Percentiles rank a stretch among this genome's conserved stretches.
Evolutionary conservation across 1,139 yeast genomes (phyloP).

Genomic region (Suhomyces anneliseae): DNA sequence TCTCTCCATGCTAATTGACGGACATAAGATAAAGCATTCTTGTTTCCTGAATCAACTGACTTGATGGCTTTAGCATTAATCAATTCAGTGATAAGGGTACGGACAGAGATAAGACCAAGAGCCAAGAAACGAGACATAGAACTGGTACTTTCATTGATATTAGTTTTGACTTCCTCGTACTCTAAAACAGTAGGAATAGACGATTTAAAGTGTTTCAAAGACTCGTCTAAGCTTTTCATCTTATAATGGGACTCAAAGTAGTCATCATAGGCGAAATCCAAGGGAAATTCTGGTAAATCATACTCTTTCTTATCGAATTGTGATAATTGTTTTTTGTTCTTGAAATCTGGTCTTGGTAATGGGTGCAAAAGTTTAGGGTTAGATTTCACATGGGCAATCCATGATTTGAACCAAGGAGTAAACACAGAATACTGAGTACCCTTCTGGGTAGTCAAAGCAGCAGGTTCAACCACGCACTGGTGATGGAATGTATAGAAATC

Average conservation of each 20-base stretch:
- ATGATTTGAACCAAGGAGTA: constrained; percentile 53
- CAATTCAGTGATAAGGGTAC: constrained; percentile 34
- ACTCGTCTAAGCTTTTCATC: constrained; percentile 38
- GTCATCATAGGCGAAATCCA: constrained; percentile 9
- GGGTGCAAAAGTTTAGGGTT: constrained; percentile 7
- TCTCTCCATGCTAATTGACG: constrained; percentile 62
- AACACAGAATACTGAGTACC: constrained; percentile 52
- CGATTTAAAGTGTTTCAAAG: constrained; percentile 26
- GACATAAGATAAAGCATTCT: constrained; percentile 26
- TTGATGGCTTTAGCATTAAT: constrained; percentile 2
- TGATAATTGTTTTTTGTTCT: constrained; percentile 5
- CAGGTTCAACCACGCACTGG: constrained; percentile 49
- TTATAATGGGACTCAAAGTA: constrained; percentile 26
- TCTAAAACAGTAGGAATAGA: constrained; percentile 2
- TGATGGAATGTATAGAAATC: constrained; percentile 41
- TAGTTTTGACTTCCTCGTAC: constrained; percentile 18
- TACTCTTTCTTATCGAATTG: constrained; percentile 12
- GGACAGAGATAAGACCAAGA: constrained; percentile 46
- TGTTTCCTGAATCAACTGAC: constrained; percentile 27
- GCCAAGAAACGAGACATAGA: constrained; percentile 45
- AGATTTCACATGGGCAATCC: constrained; percentile 34
- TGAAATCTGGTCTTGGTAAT: not conserved
- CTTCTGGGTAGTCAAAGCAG: constrained; percentile 38
- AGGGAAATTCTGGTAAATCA: constrained; percentile 6
- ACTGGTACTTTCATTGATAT: constrained; percentile 7